A percentile compares a stretch with the other conserved stretches of the same genome.
These are phyloP conservation scores for Crithidia expoeki DNA, from an alignment of 208 protist species.

Conservation along the genomic window DNA sequence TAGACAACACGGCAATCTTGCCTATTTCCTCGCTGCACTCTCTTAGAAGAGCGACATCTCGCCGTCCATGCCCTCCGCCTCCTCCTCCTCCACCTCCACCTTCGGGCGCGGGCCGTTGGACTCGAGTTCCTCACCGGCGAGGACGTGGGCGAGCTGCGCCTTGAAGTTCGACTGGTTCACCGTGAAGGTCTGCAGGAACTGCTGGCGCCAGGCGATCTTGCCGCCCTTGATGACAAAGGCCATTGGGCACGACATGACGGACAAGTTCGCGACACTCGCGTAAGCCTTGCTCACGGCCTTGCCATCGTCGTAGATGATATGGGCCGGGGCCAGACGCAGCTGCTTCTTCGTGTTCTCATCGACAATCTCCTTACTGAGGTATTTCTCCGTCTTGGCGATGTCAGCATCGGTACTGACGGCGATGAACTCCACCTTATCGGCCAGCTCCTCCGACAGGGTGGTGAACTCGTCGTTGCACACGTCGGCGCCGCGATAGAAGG, in stretches of 20 bases:
- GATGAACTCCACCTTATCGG: slow-evolving; percentile 77
- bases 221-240: slow-evolving; percentile 86
- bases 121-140: slow-evolving; percentile 81
- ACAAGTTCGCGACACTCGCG: slow-evolving; percentile 69
- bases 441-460: slow-evolving; percentile 75
- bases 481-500: slow-evolving; percentile 91
- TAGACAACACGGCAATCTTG: no score
- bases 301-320: slow-evolving; percentile 87
- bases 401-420: slow-evolving; percentile 91
- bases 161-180: slow-evolving; percentile 91
- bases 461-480: slow-evolving; percentile 91
- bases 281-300: slow-evolving; percentile 86
- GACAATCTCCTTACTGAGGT: slow-evolving; percentile 85
- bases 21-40: no score
- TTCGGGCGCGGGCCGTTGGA: slow-evolving; percentile 83
- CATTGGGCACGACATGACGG: slow-evolving; percentile 91
- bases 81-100: slow-evolving; percentile 88
- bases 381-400: slow-evolving; percentile 90
- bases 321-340: slow-evolving; percentile 68
- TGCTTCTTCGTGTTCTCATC: slow-evolving; percentile 92
- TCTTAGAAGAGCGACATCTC: slow-evolving; percentile 91
- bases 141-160: slow-evolving; percentile 81
- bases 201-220: slow-evolving; percentile 90
- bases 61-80: slow-evolving; percentile 86
- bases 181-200: slow-evolving; percentile 90